A percentile compares a stretch with the other conserved stretches of the same genome.
phyloP scores from a whole-genome alignment of 208 protist genomes.

The Borovskyia barvae region DNA sequence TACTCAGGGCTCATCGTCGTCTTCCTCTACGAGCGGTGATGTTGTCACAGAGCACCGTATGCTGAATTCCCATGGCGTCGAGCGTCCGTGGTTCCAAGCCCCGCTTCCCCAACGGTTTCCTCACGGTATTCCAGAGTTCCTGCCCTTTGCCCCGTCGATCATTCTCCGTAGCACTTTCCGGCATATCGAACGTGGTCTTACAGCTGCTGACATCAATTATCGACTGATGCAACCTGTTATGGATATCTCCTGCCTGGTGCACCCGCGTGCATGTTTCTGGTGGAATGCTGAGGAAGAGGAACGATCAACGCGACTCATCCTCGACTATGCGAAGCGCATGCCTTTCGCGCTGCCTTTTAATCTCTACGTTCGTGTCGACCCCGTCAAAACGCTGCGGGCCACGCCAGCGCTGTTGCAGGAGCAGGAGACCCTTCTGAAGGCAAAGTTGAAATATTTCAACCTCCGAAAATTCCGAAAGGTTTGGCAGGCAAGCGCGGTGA shows the following conservation, averaged over 20 bases:
- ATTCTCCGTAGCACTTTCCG: conserved; percentile 66
- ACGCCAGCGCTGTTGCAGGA: conserved; percentile 35
- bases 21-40: not conserved
- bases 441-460: conserved; percentile 61
- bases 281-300: conserved; percentile 72
- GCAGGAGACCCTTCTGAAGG: conserved; percentile 26
- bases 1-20: not conserved
- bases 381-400: conserved; percentile 35
- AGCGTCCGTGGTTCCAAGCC: conserved; percentile 77
- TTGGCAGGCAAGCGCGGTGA: not conserved
- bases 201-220: conserved; percentile 30
- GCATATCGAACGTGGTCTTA: conserved; percentile 32
- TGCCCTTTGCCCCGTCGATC: conserved; percentile 82
- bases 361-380: conserved; percentile 82
- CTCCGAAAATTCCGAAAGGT: conserved; percentile 62
- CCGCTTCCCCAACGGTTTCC: conserved; percentile 60
- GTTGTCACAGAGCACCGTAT: conserved; percentile 61
- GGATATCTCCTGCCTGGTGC: conserved; percentile 73
- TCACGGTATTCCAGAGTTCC: conserved; percentile 53
- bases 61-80: conserved; percentile 37
- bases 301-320: conserved; percentile 63
- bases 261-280: conserved; percentile 85
- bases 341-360: conserved; percentile 86
- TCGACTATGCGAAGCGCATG: conserved; percentile 84
- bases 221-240: conserved; percentile 84